phyloP scores from a whole-genome alignment of 2,329 filamentous ascomycete species.

The Aspergillus amoenus region DNA sequence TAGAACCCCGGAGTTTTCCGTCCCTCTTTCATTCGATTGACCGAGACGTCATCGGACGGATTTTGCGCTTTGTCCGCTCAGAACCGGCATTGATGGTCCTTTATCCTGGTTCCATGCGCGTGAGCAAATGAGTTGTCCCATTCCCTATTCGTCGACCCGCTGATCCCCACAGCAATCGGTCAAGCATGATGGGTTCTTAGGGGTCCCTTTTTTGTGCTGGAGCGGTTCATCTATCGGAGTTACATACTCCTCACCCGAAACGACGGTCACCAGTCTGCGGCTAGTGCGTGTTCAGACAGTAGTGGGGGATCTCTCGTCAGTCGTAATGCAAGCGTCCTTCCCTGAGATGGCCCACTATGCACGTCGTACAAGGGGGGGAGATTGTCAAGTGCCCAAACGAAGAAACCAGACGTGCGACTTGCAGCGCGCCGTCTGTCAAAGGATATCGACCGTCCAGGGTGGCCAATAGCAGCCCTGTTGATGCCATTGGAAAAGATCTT shows the following conservation, averaged over 20 bases:
- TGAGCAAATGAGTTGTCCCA: neutral
- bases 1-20: neutral
- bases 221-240: neutral
- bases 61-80: neutral
- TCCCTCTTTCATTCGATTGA: neutral
- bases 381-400: slow-evolving; percentile 8
- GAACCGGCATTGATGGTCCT: neutral
- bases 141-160: neutral
- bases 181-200: slow-evolving; percentile 1
- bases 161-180: neutral
- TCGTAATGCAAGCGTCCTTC: slow-evolving; percentile 14
- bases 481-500: slow-evolving; percentile 10
- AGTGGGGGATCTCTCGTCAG: neutral
- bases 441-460: slow-evolving; percentile 4
- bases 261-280: neutral
- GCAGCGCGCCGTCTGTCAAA: slow-evolving; percentile 13
- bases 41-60: neutral
- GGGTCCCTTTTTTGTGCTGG: neutral
- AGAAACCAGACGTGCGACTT: slow-evolving; percentile 8
- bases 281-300: slow-evolving; percentile 6
- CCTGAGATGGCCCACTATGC: slow-evolving; percentile 16
- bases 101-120: neutral
- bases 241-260: slow-evolving; percentile 1
- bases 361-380: slow-evolving; percentile 23
- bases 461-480: slow-evolving; percentile 14